Evolutionary conservation across 495 filamentous ascomycete genomes (phyloP).

Genomic region (Aspergillus nidulans): DNA sequence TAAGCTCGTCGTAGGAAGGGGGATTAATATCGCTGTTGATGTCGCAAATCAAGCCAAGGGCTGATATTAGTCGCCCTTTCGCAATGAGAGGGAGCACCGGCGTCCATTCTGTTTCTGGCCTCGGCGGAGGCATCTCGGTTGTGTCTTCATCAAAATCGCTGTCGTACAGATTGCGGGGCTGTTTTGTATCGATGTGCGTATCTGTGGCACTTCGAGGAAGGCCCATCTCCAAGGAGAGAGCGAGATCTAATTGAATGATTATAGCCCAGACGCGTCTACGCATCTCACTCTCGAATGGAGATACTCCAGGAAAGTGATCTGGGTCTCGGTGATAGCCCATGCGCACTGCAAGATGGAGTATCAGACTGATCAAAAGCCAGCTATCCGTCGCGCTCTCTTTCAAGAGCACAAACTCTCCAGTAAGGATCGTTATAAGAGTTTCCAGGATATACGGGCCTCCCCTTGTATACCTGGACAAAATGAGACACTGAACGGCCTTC

Average conservation of each 20-base stretch:
- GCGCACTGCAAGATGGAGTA: neutral
- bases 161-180: neutral
- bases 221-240: slow-evolving; percentile 31
- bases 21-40: neutral
- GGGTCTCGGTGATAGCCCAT: slow-evolving; percentile 33
- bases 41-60: neutral
- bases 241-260: slow-evolving; percentile 19
- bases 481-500: neutral
- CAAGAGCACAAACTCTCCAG: neutral
- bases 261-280: slow-evolving; percentile 26
- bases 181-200: too few relatives aligned
- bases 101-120: neutral
- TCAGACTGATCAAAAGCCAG: neutral
- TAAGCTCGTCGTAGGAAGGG: neutral
- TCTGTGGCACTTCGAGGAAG: too few relatives aligned
- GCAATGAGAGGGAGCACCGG: neutral
- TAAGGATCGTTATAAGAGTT: neutral
- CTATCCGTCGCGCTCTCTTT: neutral
- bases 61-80: neutral
- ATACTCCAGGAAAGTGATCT: slow-evolving; percentile 20
- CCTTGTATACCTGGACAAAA: neutral
- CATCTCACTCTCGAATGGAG: slow-evolving; percentile 29
- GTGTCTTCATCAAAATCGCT: neutral
- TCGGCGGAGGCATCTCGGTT: neutral
- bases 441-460: neutral